phyloP scores from a whole-genome alignment of 2,329 filamentous ascomycete genomes.

The Verticillium dahliae region DNA sequence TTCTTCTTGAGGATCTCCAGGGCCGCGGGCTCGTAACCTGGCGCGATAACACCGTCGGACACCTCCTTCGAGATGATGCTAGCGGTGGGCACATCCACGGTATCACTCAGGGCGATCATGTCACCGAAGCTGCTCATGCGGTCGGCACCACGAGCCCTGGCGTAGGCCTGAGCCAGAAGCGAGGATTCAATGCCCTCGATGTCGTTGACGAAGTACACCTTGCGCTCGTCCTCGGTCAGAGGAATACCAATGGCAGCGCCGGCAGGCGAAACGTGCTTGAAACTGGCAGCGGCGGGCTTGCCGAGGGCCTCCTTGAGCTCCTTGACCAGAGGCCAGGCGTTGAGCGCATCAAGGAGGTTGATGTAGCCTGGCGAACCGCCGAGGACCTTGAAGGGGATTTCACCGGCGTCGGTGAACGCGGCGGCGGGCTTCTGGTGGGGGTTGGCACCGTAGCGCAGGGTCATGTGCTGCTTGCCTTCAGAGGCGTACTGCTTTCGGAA shows the following conservation, averaged over 20 bases:
- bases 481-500: conserved; percentile 96
- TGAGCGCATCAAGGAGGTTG: conserved; percentile 92
- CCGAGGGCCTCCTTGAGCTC: conserved; percentile 86
- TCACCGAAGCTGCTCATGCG: conserved; percentile 99
- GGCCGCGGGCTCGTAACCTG: conserved; percentile 77
- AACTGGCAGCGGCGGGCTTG: conserved; percentile 87
- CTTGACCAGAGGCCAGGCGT: conserved; percentile 95
- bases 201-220: conserved; percentile 98
- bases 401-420: conserved; percentile 65
- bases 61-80: conserved; percentile 98
- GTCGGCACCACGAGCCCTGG: conserved; percentile 89
- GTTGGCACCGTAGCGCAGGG: conserved; percentile 92
- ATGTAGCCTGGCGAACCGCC: conserved; percentile 90
- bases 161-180: conserved; percentile 86
- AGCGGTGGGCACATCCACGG: conserved; percentile 86
- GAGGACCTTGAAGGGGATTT: conserved; percentile 91
- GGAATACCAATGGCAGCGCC: conserved; percentile 91
- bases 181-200: conserved; percentile 85
- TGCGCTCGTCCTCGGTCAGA: conserved; percentile 79
- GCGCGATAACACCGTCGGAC: conserved; percentile 92
- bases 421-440: conserved; percentile 96
- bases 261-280: conserved; percentile 98
- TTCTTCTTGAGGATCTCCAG: conserved; percentile 93
- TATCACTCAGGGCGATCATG: conserved; percentile 85
- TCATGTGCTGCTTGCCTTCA: conserved; percentile 73